Percentiles rank a stretch among this genome's conserved stretches.
Evolutionary conservation across 306 rosid species (phyloP).

Genomic region (Pyrus pyrifolia): DNA sequence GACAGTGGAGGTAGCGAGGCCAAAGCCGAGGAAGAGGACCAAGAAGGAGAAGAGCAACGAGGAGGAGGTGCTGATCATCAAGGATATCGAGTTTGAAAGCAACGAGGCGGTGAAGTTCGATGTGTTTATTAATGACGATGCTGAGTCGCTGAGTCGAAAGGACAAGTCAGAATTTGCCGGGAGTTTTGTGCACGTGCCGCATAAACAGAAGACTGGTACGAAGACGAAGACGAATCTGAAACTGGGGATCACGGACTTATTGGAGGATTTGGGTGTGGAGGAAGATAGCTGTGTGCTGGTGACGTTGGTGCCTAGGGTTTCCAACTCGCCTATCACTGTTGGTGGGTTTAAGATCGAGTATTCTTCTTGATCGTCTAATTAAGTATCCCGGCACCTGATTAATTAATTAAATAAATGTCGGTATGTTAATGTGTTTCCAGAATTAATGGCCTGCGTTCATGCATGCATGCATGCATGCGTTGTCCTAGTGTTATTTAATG

Average conservation of each 20-base stretch:
- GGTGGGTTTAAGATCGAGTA: slow-evolving; percentile 34
- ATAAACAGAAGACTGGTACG: background rate
- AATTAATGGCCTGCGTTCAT: too few relatives aligned
- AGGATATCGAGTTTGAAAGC: slow-evolving; percentile 13
- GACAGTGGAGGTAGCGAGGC: slow-evolving; percentile 17
- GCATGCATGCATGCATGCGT: too few relatives aligned
- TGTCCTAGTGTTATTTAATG: too few relatives aligned
- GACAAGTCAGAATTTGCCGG: slow-evolving; percentile 17
- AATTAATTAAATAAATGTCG: too few relatives aligned
- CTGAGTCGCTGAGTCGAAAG: background rate
- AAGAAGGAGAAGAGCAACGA: slow-evolving; percentile 40
- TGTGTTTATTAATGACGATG: slow-evolving; percentile 18
- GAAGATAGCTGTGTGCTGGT: background rate
- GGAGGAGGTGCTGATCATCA: slow-evolving; percentile 46
- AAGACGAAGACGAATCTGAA: background rate
- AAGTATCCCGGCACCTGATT: background rate
- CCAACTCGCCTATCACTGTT: background rate
- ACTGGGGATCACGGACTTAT: background rate
- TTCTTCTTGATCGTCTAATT: slow-evolving; percentile 1
- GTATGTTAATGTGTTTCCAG: too few relatives aligned
- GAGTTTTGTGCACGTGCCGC: slow-evolving; percentile 12
- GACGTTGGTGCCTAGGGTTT: background rate
- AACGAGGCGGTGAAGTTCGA: slow-evolving; percentile 14
- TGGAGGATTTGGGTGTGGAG: slow-evolving; percentile 4
- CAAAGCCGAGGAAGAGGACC: slow-evolving; percentile 33